Percentiles rank a stretch among this genome's conserved stretches.
Evolutionary conservation across 1,284 basidiomycete genomes (phyloP).

Genomic region (Jaminaea rosea): DNA sequence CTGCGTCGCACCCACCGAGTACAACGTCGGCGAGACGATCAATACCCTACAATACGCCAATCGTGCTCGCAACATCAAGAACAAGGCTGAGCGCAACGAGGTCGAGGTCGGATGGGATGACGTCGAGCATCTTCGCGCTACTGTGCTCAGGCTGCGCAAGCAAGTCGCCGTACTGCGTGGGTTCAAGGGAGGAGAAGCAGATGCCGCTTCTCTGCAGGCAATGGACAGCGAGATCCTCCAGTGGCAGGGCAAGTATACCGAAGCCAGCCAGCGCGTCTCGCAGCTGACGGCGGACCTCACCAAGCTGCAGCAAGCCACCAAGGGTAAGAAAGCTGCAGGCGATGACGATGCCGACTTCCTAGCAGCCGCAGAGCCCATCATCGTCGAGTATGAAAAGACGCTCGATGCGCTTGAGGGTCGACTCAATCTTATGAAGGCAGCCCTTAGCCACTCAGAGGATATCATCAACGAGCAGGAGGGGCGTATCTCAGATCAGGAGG

Average conservation of each 20-base stretch:
- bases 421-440: conserved; percentile 76
- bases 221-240: conserved; percentile 60
- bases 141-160: conserved; percentile 58
- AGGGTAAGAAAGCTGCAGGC: conserved; percentile 52
- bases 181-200: conserved; percentile 45
- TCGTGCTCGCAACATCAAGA: conserved; percentile 94
- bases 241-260: conserved; percentile 72
- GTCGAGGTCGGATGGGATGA: conserved; percentile 98
- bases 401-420: conserved; percentile 91
- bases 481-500: conserved; percentile 55
- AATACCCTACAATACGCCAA: conserved; percentile 98
- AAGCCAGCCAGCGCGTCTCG: conserved; percentile 70
- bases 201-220: conserved; percentile 5
- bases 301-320: conserved; percentile 26
- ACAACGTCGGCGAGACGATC: conserved; percentile 86
- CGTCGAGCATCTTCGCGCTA: conserved; percentile 77
- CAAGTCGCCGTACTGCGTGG: conserved; percentile 72
- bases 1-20: conserved; percentile 89
- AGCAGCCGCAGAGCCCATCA: conserved; percentile 92
- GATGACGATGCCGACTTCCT: conserved; percentile 72
- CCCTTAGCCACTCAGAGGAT: conserved; percentile 78
- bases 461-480: conserved; percentile 81
- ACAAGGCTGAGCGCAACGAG: conserved; percentile 81
- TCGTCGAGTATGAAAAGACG: conserved; percentile 90
- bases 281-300: conserved; percentile 80